Evolutionary conservation across 2,329 filamentous ascomycete genomes (phyloP), one percentile per base, ranked within the genome.

Genomic region (Cladosporium sp.): DNA sequence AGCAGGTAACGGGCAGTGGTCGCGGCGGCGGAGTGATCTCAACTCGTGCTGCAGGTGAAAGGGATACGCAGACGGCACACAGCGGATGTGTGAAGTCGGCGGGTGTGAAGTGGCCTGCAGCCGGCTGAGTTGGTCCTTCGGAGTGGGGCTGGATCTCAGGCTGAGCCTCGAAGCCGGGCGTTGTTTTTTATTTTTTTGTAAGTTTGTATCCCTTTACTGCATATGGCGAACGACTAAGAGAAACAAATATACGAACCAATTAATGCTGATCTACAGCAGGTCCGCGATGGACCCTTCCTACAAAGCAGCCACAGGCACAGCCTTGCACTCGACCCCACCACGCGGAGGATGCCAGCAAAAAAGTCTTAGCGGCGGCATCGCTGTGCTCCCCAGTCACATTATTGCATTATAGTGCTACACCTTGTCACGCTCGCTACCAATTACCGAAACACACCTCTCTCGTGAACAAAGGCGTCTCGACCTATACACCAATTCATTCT

Each of bases 21-120:
- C 46, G 59, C 23, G 14, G 39, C n/a, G 18, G 57, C 57, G 7
- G 21, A 62, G 48, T 16, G 16, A 3, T 39, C 34, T 5, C 14
- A 18, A 60, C 26, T 51, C 34, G 5, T 25, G 56, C 56, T 48
- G 56, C 56, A 59, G 34, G 57, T 48, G 36, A 59, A 23, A 59
- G 57, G 57, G 36, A 43, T 43, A 60, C 51, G 58, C 58, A 60
- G 39, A 32, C 36, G 57, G 57, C 21, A 21, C 21, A 14, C 13
- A 28, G 53, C 57, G 36, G 36, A 48, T 48, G 57, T 26, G 32
- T 36, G 28, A 34, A 30, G n/a, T 21, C 30, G 53, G 14, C n/a
- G 32, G 34, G 30, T 30, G 53, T 36, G 53, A 57, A 30, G 28
- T 57, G 53, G 53, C 25, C 49, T 43, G 49, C 49, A 32, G 49